Evolutionary conservation across 2,329 filamentous ascomycete species (phyloP).

Genomic region (Ophiobolus disseminans): DNA sequence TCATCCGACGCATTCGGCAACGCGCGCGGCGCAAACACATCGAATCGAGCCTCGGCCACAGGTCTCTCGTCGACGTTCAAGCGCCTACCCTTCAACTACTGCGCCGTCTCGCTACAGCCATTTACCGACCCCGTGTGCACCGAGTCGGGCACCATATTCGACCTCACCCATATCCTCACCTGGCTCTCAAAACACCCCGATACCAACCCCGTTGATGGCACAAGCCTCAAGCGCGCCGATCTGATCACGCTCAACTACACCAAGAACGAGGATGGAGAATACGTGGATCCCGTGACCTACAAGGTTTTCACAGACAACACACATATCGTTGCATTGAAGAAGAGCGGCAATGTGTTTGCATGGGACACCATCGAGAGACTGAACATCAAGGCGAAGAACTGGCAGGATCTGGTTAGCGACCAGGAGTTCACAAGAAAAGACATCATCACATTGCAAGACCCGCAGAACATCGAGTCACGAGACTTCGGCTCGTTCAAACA

Average conservation of each 20-base stretch:
- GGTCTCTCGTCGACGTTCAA: constrained; percentile 72
- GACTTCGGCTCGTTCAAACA: constrained; percentile 90
- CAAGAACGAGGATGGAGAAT: constrained; percentile 88
- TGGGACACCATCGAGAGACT: constrained; percentile 95
- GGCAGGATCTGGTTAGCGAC: constrained; percentile 88
- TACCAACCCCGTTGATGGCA: constrained; percentile 88
- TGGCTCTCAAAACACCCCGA: constrained; percentile 95
- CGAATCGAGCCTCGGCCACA: constrained; percentile 59
- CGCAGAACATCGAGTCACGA: constrained; percentile 82
- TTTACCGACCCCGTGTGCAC: constrained; percentile 97
- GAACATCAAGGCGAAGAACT: constrained; percentile 97
- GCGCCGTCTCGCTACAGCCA: constrained; percentile 92
- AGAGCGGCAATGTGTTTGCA: constrained; percentile 92
- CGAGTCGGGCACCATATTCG: constrained; percentile 84
- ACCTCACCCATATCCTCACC: constrained; percentile 89
- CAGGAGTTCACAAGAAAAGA: constrained; percentile 86
- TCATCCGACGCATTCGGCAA: constrained; percentile 88
- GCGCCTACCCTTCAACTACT: constrained; percentile 96
- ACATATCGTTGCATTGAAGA: constrained; percentile 87
- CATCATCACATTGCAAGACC: constrained; percentile 95
- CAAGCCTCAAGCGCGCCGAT: constrained; percentile 78
- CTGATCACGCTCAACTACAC: constrained; percentile 90
- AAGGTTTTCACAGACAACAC: constrained; percentile 99
- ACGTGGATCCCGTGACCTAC: constrained; percentile 95
- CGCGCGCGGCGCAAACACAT: constrained; percentile 72